Evolutionary conservation across 2,329 filamentous ascomycete genomes (phyloP).

Genomic region (Myriosclerotinia duriaeana): DNA sequence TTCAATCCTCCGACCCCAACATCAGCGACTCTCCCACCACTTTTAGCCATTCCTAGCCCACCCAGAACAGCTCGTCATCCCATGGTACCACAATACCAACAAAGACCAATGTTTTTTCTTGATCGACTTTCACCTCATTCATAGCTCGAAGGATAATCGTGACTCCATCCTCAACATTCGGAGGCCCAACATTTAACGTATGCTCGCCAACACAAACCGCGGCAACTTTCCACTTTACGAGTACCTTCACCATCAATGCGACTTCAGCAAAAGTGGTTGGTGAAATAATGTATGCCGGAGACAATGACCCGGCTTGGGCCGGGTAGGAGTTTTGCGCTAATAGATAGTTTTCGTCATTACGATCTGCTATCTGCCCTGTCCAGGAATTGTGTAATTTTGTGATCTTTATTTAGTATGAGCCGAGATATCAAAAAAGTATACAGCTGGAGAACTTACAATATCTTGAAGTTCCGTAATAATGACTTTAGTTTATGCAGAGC

Average conservation of each 20-base stretch:
- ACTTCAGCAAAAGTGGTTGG: slow-evolving; percentile 28
- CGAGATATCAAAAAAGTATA: neutral
- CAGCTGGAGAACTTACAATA: neutral
- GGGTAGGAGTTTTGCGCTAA: slow-evolving; percentile 33
- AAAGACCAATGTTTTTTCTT: slow-evolving; percentile 36
- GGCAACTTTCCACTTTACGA: slow-evolving; percentile 28
- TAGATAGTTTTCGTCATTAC: too few species aligned
- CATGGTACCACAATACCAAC: slow-evolving; percentile 44
- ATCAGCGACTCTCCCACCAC: slow-evolving; percentile 41
- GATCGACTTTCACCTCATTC: slow-evolving; percentile 34
- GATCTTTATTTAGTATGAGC: neutral
- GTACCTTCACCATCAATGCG: slow-evolving; percentile 26
- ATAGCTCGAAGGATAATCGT: slow-evolving; percentile 48
- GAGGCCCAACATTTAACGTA: slow-evolving; percentile 44
- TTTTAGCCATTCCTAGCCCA: slow-evolving; percentile 36
- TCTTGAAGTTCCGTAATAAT: neutral
- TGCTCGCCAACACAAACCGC: slow-evolving; percentile 34
- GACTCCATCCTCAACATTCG: slow-evolving; percentile 51
- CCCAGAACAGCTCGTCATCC: slow-evolving; percentile 42
- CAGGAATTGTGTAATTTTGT: neutral
- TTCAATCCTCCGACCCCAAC: slow-evolving; percentile 32
- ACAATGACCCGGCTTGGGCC: slow-evolving; percentile 24
- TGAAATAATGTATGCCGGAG: slow-evolving; percentile 29
- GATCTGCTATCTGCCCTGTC: neutral
- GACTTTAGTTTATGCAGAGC: too few species aligned